Conservation (phyloP, 2,329 filamentous ascomycete species). For the Bisporella sp. region DNA sequence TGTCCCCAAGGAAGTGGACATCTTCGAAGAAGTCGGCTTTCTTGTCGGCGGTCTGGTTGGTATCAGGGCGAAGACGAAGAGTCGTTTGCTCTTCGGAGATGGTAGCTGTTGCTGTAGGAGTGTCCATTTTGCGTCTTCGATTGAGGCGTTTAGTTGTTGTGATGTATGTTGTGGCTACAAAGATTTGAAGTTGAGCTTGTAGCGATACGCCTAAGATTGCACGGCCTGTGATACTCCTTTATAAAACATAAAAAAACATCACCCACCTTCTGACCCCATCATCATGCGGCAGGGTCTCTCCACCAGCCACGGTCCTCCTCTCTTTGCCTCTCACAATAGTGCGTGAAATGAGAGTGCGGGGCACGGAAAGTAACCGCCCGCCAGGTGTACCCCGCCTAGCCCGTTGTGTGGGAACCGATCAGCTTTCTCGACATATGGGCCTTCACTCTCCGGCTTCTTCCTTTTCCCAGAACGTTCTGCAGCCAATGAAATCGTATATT, state of each 20-base stretch:
- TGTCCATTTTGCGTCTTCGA: neutral
- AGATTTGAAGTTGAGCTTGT: neutral
- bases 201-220: neutral
- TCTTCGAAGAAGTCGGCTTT: neutral
- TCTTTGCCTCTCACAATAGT: neutral
- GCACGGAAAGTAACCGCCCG: neutral
- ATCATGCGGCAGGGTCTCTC: neutral
- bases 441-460: neutral
- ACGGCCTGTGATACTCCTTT: neutral
- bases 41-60: neutral
- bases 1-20: neutral
- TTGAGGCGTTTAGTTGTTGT: neutral
- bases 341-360: neutral
- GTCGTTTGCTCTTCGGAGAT: neutral
- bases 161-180: neutral
- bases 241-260: neutral
- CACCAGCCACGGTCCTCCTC: neutral
- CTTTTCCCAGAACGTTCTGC: neutral
- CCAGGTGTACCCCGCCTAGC: neutral
- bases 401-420: neutral
- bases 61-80: neutral
- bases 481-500: neutral
- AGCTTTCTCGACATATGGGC: neutral
- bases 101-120: neutral
- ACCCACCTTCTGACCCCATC: neutral